Percentiles rank a stretch among this genome's conserved stretches.
Conservation (phyloP, 2,329 filamentous ascomycete species). For the Fusarium solani-melongenae region DNA sequence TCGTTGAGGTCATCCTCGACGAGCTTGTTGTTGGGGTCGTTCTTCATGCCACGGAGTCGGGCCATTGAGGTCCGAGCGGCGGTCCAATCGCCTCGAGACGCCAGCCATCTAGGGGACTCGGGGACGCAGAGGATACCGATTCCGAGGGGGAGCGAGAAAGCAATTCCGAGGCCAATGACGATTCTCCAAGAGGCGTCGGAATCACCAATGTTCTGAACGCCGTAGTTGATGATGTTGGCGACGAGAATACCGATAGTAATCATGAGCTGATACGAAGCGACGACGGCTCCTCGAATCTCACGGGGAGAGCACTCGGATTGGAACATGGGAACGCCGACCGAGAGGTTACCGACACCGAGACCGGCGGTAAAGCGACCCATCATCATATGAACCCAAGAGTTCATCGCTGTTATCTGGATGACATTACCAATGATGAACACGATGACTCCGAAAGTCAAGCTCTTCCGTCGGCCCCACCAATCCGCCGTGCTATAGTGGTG, state of each 20-base stretch:
- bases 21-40: constrained; percentile 56
- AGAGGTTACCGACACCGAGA: constrained; percentile 74
- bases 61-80: constrained; percentile 62
- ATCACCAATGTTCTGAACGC: constrained; percentile 56
- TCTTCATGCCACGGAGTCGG: constrained; percentile 62
- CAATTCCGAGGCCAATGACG: constrained; percentile 67
- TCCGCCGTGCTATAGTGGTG: constrained; percentile 59
- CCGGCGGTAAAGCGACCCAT: constrained; percentile 75
- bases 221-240: constrained; percentile 66
- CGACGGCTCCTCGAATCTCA: constrained; percentile 71
- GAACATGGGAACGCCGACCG: constrained; percentile 74
- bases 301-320: constrained; percentile 72
- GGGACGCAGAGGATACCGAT: constrained; percentile 65
- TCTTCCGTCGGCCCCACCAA: constrained; percentile 66
- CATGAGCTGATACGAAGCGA: constrained; percentile 79
- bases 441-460: constrained; percentile 62
- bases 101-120: constrained; percentile 68
- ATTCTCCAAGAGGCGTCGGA: constrained; percentile 68
- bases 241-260: constrained; percentile 77
- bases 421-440: constrained; percentile 73
- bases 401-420: constrained; percentile 70
- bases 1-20: constrained; percentile 65
- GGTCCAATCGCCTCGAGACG: constrained; percentile 58
- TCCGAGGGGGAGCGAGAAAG: constrained; percentile 63
- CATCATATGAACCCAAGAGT: constrained; percentile 73